Base-by-base conservation (phyloP, 225 moss, liverwort and hornwort genomes). In the Marchantia paleacea region DNA sequence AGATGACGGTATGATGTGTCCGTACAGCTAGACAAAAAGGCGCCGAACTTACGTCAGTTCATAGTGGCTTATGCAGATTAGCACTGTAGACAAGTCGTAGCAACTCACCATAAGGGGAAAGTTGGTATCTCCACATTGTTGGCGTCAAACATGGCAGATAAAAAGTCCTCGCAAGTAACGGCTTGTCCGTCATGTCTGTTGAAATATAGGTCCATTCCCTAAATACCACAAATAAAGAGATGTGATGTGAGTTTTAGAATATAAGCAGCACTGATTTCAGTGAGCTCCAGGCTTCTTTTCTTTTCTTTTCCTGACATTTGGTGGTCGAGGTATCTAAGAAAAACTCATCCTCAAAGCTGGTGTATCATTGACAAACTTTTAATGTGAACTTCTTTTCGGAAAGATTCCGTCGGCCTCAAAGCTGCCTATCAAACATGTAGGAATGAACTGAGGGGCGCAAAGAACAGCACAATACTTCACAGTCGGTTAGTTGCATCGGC, bases 201-300 rank as follows among this genome's bases (percentile, higher is more conserved):
- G 76, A 97, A 97, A 72, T 97, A 97, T 60, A 97, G 85, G 85
- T 97, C 93, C 92, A 95, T 93, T 53, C 97, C 97, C 95, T 93
- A 55, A 22, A 20, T 4, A 67, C 64, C 25, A 18, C 16, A 75
- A 15, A 29, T 75, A 54, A 0, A 75, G 52, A 65, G 65, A 24
- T 28, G 25, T 24, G n/a, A 55, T 25, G 50, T 30, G 12, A 57
- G 22, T 12, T 55, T 12, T 52, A 69, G 30, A 22, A 12, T 4
- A 7, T 19, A 19, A 9, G 12, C 57, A n/a, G 30, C 54, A 58
- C 12, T 55, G 54, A 77, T 3, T 12, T 13, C 24, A 29, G 26
- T 22, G 12, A 50, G 20, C 57, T 50, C 10, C 8, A 55, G 20
- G 20, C 8, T 7, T 61, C 61, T 61, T 61, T 61, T 61, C 61